phyloP scores from a whole-genome alignment of 208 protist genomes.

The Leishmania tarentolae region DNA sequence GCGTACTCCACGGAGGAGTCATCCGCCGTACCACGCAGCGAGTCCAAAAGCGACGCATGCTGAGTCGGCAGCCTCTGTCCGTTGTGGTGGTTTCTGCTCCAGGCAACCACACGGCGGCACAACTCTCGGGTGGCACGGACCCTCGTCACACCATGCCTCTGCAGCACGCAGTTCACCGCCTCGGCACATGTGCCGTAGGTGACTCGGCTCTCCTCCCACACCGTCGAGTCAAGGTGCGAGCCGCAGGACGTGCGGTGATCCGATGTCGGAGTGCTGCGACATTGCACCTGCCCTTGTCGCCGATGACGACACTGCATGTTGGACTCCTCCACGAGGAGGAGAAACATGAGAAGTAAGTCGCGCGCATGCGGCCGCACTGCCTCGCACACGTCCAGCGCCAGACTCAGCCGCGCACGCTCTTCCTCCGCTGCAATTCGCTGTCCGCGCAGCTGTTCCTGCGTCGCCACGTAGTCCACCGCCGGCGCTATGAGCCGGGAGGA shows the following conservation, averaged over 20 bases:
- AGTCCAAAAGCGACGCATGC: not conserved
- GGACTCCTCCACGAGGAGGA: constrained; percentile 42
- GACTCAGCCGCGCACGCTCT: constrained; percentile 27
- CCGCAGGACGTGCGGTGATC: not conserved
- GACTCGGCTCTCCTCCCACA: constrained; percentile 27
- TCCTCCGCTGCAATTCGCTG: constrained; percentile 23
- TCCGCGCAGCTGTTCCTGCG: constrained; percentile 16
- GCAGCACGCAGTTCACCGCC: constrained; percentile 66
- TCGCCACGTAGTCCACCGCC: constrained; percentile 8
- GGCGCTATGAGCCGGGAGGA: not conserved
- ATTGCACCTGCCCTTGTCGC: not conserved
- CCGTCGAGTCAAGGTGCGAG: not conserved
- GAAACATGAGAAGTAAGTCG: constrained; percentile 54
- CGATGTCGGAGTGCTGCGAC: not conserved
- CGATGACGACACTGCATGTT: not conserved
- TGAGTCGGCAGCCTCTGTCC: not conserved
- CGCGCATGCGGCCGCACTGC: constrained; percentile 50
- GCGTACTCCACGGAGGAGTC: constrained; percentile 32
- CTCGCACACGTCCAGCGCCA: constrained; percentile 49
- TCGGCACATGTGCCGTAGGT: constrained; percentile 45
- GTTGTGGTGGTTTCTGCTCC: constrained; percentile 9
- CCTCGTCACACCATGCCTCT: constrained; percentile 39
- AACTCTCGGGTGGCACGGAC: constrained; percentile 38
- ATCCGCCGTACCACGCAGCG: constrained; percentile 9
- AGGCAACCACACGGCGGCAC: constrained; percentile 31